Conservation (phyloP, 345 rosid genomes). For the Euclidium syriacum region DNA sequence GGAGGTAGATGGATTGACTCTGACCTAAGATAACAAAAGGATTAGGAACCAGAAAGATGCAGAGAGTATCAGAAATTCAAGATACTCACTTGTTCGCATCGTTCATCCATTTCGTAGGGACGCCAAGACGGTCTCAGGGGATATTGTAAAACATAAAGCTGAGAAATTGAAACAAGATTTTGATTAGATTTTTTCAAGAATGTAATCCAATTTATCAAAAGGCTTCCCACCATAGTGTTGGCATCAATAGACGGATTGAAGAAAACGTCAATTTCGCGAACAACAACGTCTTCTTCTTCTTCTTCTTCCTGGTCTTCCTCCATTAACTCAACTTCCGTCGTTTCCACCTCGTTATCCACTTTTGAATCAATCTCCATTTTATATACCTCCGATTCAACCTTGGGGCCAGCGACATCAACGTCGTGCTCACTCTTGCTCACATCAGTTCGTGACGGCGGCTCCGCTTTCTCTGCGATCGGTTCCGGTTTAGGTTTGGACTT, state of each 20-base stretch:
- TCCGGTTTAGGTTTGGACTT: constrained; percentile 35
- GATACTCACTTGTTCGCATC: constrained; percentile 60
- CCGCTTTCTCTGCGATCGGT: constrained; percentile 15
- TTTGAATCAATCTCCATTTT: constrained; percentile 51
- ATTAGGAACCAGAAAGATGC: neutral
- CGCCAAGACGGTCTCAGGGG: constrained; percentile 86
- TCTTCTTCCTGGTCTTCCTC: constrained; percentile 31
- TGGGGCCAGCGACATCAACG: constrained; percentile 25
- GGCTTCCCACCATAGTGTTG: constrained; percentile 41
- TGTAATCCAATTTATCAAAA: neutral
- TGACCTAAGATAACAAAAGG: constrained; percentile 50
- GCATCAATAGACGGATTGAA: constrained; percentile 51
- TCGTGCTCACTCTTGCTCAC: constrained; percentile 32
- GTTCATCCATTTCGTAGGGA: constrained; percentile 78
- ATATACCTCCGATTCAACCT: constrained; percentile 27
- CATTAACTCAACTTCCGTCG: constrained; percentile 29
- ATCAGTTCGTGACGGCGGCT: constrained; percentile 2
- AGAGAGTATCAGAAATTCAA: neutral
- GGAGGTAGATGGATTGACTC: constrained; percentile 53
- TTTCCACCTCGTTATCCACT: constrained; percentile 26
- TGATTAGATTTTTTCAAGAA: too few relatives aligned
- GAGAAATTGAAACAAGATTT: too few relatives aligned
- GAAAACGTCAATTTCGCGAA: constrained; percentile 83
- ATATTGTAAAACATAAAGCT: constrained; percentile 83
- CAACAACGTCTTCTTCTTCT: constrained; percentile 60